Evolutionary conservation across 2,329 filamentous ascomycete species (phyloP).

Genomic region (Colletotrichum horii): DNA sequence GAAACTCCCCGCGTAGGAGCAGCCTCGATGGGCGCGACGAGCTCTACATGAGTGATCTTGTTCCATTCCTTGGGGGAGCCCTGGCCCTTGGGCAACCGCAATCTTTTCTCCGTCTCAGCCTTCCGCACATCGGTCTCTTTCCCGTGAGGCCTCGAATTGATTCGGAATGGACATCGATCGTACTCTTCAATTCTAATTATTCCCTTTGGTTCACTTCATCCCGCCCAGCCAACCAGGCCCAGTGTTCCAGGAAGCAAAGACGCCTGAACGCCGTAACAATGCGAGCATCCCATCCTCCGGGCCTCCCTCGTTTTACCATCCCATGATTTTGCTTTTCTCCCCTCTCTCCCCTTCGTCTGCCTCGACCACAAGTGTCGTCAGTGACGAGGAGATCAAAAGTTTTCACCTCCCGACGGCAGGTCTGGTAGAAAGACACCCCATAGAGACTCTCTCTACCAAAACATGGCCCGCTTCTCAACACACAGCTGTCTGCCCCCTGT

Average conservation of each 20-base stretch:
- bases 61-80: neutral
- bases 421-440: neutral
- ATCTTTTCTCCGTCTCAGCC: neutral
- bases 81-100: neutral
- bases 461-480: neutral
- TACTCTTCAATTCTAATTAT: conserved; percentile 21
- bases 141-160: neutral
- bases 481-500: neutral
- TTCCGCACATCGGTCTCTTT: neutral
- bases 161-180: conserved; percentile 4
- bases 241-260: conserved; percentile 23
- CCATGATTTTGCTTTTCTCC: neutral
- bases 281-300: conserved; percentile 16
- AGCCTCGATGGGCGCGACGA: neutral
- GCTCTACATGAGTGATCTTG: neutral
- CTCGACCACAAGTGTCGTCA: conserved; percentile 18
- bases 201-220: conserved; percentile 19
- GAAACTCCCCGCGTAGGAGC: neutral
- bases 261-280: conserved; percentile 24
- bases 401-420: neutral
- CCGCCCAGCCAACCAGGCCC: conserved; percentile 22
- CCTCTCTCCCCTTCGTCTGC: neutral
- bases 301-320: neutral
- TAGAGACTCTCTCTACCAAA: conserved; percentile 7
- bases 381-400: neutral